Evolutionary conservation across 139 green algal species (phyloP).

Genomic region (Yamagishiella unicocca): DNA sequence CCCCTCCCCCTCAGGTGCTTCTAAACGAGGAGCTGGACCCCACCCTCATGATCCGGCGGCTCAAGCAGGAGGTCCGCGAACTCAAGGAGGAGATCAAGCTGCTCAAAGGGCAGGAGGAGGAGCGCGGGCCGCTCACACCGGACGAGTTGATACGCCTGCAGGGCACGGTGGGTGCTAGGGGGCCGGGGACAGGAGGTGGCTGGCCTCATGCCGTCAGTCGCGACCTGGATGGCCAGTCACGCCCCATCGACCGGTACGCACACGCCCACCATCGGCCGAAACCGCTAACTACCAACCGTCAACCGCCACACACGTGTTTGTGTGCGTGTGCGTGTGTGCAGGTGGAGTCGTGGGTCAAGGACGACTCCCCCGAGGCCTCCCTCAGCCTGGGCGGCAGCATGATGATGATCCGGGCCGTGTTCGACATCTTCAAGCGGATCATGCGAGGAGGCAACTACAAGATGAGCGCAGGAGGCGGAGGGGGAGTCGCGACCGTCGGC

Average conservation of each 20-base stretch:
- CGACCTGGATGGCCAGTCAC: too few relatives aligned
- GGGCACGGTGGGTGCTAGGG: conserved; percentile 55
- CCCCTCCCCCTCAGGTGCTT: conserved; percentile 59
- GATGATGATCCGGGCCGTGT: conserved; percentile 77
- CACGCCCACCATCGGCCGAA: too few relatives aligned
- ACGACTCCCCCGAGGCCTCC: conserved; percentile 63
- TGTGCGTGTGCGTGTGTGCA: neutral
- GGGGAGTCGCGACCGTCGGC: neutral
- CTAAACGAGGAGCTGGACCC: conserved; percentile 95
- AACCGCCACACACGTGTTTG: too few relatives aligned
- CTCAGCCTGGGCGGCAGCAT: conserved; percentile 77
- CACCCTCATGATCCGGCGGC: conserved; percentile 78
- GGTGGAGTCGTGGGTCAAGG: conserved; percentile 41
- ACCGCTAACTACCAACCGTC: too few relatives aligned
- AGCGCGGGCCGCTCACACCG: conserved; percentile 74
- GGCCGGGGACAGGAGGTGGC: neutral
- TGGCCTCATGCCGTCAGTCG: too few relatives aligned
- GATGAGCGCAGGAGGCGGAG: neutral
- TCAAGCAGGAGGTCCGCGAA: conserved; percentile 80
- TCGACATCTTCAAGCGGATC: conserved; percentile 59
- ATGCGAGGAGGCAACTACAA: conserved; percentile 46
- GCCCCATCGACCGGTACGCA: too few relatives aligned
- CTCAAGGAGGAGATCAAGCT: conserved; percentile 86
- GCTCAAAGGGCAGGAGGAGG: conserved; percentile 67
- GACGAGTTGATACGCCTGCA: conserved; percentile 74